These are phyloP conservation scores for Aspergillus aculeatus DNA, from an alignment of 2,329 filamentous ascomycete genomes.

Conservation along the genomic window DNA sequence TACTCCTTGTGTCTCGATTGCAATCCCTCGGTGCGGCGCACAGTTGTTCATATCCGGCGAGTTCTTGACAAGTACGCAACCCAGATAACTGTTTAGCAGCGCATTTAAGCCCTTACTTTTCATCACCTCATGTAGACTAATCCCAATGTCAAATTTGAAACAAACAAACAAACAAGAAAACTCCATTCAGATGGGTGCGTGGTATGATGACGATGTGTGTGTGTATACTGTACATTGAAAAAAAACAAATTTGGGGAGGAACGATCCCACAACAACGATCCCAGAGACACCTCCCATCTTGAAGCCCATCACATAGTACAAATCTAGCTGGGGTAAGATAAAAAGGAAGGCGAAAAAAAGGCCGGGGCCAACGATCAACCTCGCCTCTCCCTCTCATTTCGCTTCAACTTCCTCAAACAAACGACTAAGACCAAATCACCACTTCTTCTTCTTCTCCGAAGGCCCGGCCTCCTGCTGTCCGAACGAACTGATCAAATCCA, in stretches of 20 bases:
- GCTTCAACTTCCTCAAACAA: neutral
- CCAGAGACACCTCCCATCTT: neutral
- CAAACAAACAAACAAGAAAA: constrained; percentile 7
- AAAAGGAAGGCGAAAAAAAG: neutral
- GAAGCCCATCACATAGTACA: neutral
- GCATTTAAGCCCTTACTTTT: neutral
- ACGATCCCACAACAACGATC: constrained; percentile 8
- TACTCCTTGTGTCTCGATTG: constrained; percentile 3
- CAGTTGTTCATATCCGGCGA: constrained; percentile 14
- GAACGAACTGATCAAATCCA: constrained; percentile 58
- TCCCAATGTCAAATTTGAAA: neutral
- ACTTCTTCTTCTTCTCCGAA: constrained; percentile 37
- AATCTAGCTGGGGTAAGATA: too few species aligned
- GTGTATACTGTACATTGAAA: constrained; percentile 15
- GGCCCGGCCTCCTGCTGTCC: constrained; percentile 42
- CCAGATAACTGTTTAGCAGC: constrained; percentile 10
- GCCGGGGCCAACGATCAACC: neutral
- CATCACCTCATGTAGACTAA: neutral
- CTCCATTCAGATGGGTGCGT: constrained; percentile 6
- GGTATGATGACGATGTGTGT: constrained; percentile 10
- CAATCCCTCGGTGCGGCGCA: constrained; percentile 14
- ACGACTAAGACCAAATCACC: constrained; percentile 8
- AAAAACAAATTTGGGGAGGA: neutral
- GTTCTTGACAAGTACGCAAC: constrained; percentile 13
- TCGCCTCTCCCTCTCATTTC: neutral